phyloP scores from a whole-genome alignment of 2,329 filamentous ascomycete genomes.

The Huntiella omanensis region DNA sequence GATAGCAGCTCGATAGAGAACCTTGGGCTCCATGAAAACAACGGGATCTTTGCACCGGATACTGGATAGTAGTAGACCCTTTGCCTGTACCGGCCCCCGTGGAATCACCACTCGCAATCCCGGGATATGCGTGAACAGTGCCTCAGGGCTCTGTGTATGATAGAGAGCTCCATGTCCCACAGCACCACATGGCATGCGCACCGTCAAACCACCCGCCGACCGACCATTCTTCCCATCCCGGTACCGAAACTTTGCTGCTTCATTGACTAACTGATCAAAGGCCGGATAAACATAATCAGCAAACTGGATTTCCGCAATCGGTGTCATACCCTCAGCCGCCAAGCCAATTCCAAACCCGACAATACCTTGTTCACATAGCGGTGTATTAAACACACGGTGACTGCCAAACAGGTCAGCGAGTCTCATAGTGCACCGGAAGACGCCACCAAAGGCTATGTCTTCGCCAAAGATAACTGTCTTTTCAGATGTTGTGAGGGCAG shows the following conservation, averaged over 20 bases:
- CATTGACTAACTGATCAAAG: slow-evolving; percentile 87
- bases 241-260: slow-evolving; percentile 76
- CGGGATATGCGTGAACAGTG: slow-evolving; percentile 73
- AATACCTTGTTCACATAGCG: slow-evolving; percentile 83
- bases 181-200: slow-evolving; percentile 77
- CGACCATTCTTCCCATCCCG: slow-evolving; percentile 41
- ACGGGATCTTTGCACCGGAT: slow-evolving; percentile 74
- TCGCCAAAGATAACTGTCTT: slow-evolving; percentile 85
- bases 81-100: slow-evolving; percentile 69
- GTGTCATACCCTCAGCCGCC: slow-evolving; percentile 78
- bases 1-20: slow-evolving; percentile 75
- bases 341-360: slow-evolving; percentile 83
- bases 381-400: slow-evolving; percentile 90
- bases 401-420: slow-evolving; percentile 72
- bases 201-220: slow-evolving; percentile 58
- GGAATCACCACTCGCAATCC: slow-evolving; percentile 75
- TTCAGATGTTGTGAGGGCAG: slow-evolving; percentile 66
- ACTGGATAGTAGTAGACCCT: slow-evolving; percentile 60
- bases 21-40: slow-evolving; percentile 87
- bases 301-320: slow-evolving; percentile 89
- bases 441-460: slow-evolving; percentile 90
- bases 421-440: slow-evolving; percentile 88
- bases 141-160: slow-evolving; percentile 78
- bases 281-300: slow-evolving; percentile 88
- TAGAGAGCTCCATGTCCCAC: slow-evolving; percentile 80